Conservation (phyloP, 306 rosid species). For the Heteromeles arbutifolia region DNA sequence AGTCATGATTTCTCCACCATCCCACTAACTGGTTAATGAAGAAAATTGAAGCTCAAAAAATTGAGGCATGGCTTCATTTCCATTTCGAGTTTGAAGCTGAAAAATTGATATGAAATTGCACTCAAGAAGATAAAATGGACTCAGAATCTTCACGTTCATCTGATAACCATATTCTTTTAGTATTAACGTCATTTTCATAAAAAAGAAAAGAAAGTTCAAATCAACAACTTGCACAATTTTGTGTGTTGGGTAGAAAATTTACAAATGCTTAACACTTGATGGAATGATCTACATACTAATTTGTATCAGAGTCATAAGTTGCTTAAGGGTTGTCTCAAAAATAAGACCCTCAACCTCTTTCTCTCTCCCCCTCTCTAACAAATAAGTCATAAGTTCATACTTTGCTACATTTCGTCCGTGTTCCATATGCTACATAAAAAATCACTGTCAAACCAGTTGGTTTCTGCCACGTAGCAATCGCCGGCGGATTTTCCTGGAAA, state of each 20-base stretch:
- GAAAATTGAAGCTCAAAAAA: conserved; percentile 1
- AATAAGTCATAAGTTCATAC: not conserved
- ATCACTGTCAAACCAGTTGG: conserved; percentile 38
- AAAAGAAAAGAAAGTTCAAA: not conserved
- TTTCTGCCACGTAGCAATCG: conserved; percentile 32
- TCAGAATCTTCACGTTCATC: not conserved
- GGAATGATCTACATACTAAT: not conserved
- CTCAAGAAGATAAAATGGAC: not conserved
- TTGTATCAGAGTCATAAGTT: not conserved
- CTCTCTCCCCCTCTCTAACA: not conserved
- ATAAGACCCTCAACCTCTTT: conserved; percentile 12
- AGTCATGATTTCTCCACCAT: conserved; percentile 1
- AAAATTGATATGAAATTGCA: not conserved
- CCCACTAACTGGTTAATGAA: conserved; percentile 2
- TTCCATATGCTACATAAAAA: conserved; percentile 30
- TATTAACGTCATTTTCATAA: not conserved
- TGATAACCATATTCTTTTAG: too few relatives aligned
- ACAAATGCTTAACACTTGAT: not conserved
- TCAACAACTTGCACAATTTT: not conserved
- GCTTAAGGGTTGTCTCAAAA: conserved; percentile 7
- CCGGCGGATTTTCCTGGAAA: conserved; percentile 19
- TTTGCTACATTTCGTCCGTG: conserved; percentile 47
- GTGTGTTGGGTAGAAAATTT: not conserved
- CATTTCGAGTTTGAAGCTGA: not conserved
- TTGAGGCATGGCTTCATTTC: not conserved